These are phyloP conservation scores for Solanum aculeatissimum DNA, from an alignment of 305 asterid species.

Conservation along the genomic window DNA sequence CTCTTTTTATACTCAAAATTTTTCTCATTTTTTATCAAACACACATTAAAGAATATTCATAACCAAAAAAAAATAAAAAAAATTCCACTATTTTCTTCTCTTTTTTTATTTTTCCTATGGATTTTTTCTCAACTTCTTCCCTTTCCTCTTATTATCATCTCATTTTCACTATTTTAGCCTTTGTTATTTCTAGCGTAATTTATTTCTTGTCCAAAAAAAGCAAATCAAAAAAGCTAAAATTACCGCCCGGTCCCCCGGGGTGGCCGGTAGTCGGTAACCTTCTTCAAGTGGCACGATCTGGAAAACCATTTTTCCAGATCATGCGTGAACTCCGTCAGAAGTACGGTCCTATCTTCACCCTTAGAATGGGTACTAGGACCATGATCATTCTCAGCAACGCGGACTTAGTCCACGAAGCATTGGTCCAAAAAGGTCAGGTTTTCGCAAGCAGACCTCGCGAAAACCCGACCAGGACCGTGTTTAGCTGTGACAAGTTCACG, in stretches of 20 bases:
- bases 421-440: constrained; percentile 64
- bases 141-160: constrained; percentile 48
- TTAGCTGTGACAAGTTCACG: constrained; percentile 76
- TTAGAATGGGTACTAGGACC: constrained; percentile 69
- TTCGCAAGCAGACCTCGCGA: constrained; percentile 76
- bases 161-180: constrained; percentile 51
- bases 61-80: background rate
- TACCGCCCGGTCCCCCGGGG: constrained; percentile 90
- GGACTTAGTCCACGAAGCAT: constrained; percentile 52
- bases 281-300: constrained; percentile 69
- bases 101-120: constrained; percentile 14
- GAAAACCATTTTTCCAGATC: constrained; percentile 61
- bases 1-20: background rate
- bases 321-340: constrained; percentile 47
- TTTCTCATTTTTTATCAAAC: background rate
- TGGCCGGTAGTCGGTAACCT: constrained; percentile 78
- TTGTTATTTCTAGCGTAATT: constrained; percentile 31
- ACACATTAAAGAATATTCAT: background rate
- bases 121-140: constrained; percentile 8
- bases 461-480: constrained; percentile 67
- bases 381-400: constrained; percentile 64
- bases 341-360: constrained; percentile 67
- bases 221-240: constrained; percentile 33
- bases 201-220: constrained; percentile 26
- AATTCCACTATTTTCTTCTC: background rate